Conservation (phyloP, 2,329 filamentous ascomycete genomes). For the Microsporum ferrugineum region DNA sequence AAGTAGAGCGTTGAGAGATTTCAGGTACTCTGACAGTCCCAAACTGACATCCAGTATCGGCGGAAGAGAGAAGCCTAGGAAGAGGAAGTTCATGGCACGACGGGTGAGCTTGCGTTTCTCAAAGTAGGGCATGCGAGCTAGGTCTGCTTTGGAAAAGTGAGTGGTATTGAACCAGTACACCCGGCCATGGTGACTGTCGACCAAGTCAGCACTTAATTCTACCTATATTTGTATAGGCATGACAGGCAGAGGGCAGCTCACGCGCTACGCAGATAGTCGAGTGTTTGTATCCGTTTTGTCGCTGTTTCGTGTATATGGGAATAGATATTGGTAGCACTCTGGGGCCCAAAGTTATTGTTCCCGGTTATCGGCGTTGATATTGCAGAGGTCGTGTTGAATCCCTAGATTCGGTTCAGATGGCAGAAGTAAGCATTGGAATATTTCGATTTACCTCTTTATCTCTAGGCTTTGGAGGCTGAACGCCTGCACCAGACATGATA, state of each 20-base stretch:
- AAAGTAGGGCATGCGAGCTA: slow-evolving; percentile 74
- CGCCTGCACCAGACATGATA: background rate
- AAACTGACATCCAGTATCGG: slow-evolving; percentile 78
- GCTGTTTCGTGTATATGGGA: slow-evolving; percentile 71
- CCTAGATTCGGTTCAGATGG: slow-evolving; percentile 15
- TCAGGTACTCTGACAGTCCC: slow-evolving; percentile 72
- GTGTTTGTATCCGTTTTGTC: slow-evolving; percentile 82
- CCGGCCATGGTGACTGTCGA: slow-evolving; percentile 69
- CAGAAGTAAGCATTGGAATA: background rate
- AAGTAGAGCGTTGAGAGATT: slow-evolving; percentile 71
- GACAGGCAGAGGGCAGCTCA: slow-evolving; percentile 37
- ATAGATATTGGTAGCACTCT: slow-evolving; percentile 47
- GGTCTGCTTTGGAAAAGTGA: slow-evolving; percentile 72
- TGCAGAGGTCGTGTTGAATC: slow-evolving; percentile 12
- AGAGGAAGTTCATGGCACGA: slow-evolving; percentile 83
- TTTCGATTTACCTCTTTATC: background rate
- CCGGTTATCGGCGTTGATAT: slow-evolving; percentile 25
- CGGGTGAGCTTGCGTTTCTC: slow-evolving; percentile 72
- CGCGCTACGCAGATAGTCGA: slow-evolving; percentile 89
- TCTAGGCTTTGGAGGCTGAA: background rate
- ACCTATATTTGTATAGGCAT: background rate
- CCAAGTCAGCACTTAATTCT: background rate
- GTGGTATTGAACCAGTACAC: slow-evolving; percentile 98
- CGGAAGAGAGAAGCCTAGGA: slow-evolving; percentile 84
- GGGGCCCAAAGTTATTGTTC: slow-evolving; percentile 28